Percentiles rank a stretch among this genome's conserved stretches.
These are phyloP conservation scores for Deuterostichococcus epilithicus DNA, from an alignment of 139 green algal genomes.

Conservation along the genomic window DNA sequence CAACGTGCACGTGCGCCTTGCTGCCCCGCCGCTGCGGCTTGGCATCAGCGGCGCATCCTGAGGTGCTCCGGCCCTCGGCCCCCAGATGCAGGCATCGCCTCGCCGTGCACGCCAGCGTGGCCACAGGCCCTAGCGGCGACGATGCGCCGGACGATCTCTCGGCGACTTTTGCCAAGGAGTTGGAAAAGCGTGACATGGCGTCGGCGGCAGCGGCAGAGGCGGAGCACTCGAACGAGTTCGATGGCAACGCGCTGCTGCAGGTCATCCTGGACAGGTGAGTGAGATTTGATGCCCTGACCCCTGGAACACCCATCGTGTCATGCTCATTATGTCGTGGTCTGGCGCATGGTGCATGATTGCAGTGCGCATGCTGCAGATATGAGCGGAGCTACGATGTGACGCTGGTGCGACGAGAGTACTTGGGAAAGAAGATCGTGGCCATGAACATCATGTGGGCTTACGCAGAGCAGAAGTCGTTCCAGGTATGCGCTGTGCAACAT, in stretches of 20 bases:
- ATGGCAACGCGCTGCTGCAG: constrained; percentile 10
- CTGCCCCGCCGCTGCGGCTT: background rate
- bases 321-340: background rate
- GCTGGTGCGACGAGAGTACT: constrained; percentile 9
- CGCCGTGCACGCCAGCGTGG: background rate
- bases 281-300: background rate
- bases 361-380: background rate
- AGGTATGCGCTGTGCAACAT: constrained; percentile 7
- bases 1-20: constrained; percentile 3
- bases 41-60: too few species aligned
- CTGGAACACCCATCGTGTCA: background rate
- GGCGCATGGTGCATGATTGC: background rate
- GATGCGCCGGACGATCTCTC: constrained; percentile 6
- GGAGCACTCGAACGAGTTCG: constrained; percentile 5
- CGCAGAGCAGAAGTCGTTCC: constrained; percentile 12
- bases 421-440: constrained; percentile 18
- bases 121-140: background rate
- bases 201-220: constrained; percentile 6
- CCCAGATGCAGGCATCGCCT: background rate
- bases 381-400: constrained; percentile 15
- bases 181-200: background rate
- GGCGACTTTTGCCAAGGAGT: constrained; percentile 7
- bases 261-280: constrained; percentile 12
- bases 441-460: constrained; percentile 27
- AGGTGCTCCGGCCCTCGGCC: background rate